A percentile compares a stretch with the other conserved stretches of the same genome.
Evolutionary conservation across 768 basidiomycete species (phyloP).

Genomic region (Clavulina sp.): DNA sequence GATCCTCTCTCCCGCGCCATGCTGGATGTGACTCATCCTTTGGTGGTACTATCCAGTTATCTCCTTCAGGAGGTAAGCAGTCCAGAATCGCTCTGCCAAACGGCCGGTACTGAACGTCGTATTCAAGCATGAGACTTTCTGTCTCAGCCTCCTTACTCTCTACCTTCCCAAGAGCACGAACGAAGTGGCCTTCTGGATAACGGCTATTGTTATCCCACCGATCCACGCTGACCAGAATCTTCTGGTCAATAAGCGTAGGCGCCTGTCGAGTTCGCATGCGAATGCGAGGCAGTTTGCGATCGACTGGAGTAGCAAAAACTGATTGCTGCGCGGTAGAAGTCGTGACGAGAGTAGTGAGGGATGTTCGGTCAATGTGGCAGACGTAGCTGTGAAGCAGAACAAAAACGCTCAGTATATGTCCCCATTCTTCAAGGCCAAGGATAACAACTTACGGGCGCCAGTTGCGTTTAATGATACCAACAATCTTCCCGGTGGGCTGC

Average conservation of each 20-base stretch:
- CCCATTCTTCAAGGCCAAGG: too few species aligned
- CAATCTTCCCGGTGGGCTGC: constrained; percentile 85
- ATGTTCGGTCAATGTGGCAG: constrained; percentile 84
- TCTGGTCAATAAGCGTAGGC: constrained; percentile 70
- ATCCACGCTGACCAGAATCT: constrained; percentile 92
- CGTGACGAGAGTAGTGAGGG: constrained; percentile 57
- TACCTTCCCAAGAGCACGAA: constrained; percentile 74
- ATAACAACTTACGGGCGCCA: constrained; percentile 65
- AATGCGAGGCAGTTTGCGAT: constrained; percentile 80
- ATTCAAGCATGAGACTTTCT: constrained; percentile 84
- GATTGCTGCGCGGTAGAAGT: constrained; percentile 78
- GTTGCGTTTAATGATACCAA: constrained; percentile 86
- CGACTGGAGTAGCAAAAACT: constrained; percentile 87
- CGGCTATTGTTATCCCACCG: constrained; percentile 74
- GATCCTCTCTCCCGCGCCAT: constrained; percentile 78
- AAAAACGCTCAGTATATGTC: too few species aligned
- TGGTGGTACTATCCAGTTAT: constrained; percentile 78
- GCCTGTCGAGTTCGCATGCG: constrained; percentile 91
- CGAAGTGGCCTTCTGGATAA: constrained; percentile 95
- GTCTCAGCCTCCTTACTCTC: constrained; percentile 95
- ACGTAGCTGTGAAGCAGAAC: constrained; percentile 51
- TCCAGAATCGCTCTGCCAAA: constrained; percentile 91
- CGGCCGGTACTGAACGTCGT: constrained; percentile 87
- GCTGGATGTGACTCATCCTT: constrained; percentile 34
- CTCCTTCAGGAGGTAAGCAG: constrained; percentile 80